Evolutionary conservation across 352 stramenopile species (phyloP).

Genomic region (Plasmopara muralis): DNA sequence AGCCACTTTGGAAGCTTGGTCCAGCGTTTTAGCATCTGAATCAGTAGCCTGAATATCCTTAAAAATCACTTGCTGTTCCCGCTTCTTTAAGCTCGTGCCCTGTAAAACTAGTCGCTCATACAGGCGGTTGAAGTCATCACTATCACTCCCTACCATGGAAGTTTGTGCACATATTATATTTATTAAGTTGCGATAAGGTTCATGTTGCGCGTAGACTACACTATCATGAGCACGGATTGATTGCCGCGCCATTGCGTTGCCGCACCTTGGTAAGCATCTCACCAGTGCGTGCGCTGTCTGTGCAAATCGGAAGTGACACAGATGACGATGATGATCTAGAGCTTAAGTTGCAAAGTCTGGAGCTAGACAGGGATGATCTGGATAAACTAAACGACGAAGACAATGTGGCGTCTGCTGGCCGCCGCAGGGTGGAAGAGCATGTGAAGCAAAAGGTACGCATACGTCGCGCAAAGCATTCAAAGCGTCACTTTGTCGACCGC

Average conservation of each 20-base stretch:
- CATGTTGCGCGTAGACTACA: background rate
- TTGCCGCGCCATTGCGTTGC: conserved; percentile 34
- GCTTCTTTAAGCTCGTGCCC: conserved; percentile 12
- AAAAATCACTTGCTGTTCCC: background rate
- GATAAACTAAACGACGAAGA: conserved; percentile 10
- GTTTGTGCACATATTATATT: background rate
- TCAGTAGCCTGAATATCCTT: background rate
- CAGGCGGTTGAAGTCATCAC: conserved; percentile 32
- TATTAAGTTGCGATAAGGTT: too few species aligned
- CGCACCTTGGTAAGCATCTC: conserved; percentile 10
- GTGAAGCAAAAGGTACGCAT: conserved; percentile 85
- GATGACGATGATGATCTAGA: conserved; percentile 43
- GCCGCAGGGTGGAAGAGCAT: conserved; percentile 63
- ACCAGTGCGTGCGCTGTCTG: conserved; percentile 11
- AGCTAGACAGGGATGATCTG: conserved; percentile 11
- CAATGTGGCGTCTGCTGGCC: conserved; percentile 13
- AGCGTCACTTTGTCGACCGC: conserved; percentile 86
- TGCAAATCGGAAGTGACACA: conserved; percentile 11
- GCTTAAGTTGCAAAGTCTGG: conserved; percentile 13
- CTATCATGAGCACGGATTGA: conserved; percentile 50
- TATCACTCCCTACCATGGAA: background rate
- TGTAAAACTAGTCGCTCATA: conserved; percentile 33
- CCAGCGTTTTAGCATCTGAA: conserved; percentile 1
- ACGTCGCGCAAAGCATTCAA: conserved; percentile 76
- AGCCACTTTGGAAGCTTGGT: conserved; percentile 5